Percentiles rank a stretch among this genome's conserved stretches.
phyloP scores from a whole-genome alignment of 176 grass and related monocot species.

The Carex littledalei region DNA sequence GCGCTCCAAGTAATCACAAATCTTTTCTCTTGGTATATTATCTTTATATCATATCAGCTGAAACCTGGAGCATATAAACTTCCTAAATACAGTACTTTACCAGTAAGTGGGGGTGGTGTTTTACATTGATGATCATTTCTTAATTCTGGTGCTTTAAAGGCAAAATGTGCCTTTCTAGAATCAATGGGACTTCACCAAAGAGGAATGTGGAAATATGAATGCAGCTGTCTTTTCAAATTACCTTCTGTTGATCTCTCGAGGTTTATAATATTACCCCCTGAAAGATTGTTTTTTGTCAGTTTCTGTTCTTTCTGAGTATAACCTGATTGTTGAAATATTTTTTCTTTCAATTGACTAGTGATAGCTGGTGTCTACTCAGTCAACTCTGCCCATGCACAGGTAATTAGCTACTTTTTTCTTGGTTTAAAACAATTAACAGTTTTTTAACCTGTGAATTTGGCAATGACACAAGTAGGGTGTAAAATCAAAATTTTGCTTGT shows the following conservation, averaged over 20 bases:
- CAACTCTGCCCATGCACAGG: conserved; percentile 75
- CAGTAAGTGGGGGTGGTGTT: not conserved
- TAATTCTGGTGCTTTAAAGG: conserved; percentile 32
- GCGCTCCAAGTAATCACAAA: conserved; percentile 24
- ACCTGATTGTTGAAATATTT: conserved; percentile 17
- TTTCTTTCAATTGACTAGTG: not conserved
- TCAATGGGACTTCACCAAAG: conserved; percentile 56
- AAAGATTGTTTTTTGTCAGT: not conserved
- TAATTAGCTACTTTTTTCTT: conserved; percentile 22
- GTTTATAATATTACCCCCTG: conserved; percentile 23
- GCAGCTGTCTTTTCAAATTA: conserved; percentile 46
- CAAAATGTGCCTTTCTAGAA: conserved; percentile 48
- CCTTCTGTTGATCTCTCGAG: conserved; percentile 34
- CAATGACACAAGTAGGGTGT: not conserved
- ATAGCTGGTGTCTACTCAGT: conserved; percentile 67
- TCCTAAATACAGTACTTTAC: not conserved
- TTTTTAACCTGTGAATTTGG: not conserved
- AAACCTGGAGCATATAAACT: not conserved
- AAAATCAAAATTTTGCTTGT: conserved; percentile 16
- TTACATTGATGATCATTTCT: not conserved
- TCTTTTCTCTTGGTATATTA: not conserved
- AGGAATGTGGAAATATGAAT: conserved; percentile 82
- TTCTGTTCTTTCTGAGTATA: not conserved
- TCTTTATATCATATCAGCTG: not conserved
- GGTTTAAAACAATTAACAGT: conserved; percentile 5